Evolutionary conservation across 495 filamentous ascomycete genomes (phyloP).

Genomic region (Corynascus novoguineensis): DNA sequence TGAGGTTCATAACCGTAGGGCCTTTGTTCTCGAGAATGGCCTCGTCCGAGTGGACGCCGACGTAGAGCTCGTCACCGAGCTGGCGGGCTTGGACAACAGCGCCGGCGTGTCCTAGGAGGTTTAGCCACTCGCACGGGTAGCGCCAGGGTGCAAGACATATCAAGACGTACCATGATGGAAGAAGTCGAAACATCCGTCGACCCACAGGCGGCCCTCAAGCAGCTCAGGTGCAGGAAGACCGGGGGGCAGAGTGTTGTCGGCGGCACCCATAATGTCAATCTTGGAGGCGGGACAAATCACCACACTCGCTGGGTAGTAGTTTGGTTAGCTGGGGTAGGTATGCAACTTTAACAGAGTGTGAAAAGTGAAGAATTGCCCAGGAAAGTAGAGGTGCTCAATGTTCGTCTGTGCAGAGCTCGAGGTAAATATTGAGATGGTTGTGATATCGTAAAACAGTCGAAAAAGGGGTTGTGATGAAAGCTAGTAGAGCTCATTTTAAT

Average conservation of each 20-base stretch:
- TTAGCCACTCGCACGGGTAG: slow-evolving; percentile 1
- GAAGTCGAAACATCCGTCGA: slow-evolving; percentile 99
- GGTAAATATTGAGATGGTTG: too few relatives aligned
- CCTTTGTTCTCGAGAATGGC: slow-evolving; percentile 95
- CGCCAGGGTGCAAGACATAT: too few relatives aligned
- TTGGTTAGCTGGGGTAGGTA: not conserved
- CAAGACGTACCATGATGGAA: slow-evolving; percentile 73
- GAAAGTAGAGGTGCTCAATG: too few relatives aligned
- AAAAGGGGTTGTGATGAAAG: not conserved
- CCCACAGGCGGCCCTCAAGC: slow-evolving; percentile 78
- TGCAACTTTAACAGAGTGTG: too few relatives aligned
- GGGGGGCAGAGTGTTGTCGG: slow-evolving; percentile 22
- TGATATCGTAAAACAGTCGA: too few relatives aligned
- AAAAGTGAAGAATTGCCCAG: too few relatives aligned
- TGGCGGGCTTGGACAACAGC: slow-evolving; percentile 76
- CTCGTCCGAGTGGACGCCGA: slow-evolving; percentile 92
- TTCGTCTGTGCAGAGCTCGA: too few relatives aligned
- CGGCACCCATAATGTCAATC: slow-evolving; percentile 18
- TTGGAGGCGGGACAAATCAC: not conserved
- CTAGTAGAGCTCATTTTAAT: not conserved
- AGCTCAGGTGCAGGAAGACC: slow-evolving; percentile 43
- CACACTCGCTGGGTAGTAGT: too few relatives aligned
- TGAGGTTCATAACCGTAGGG: slow-evolving; percentile 90
- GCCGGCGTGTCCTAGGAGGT: slow-evolving; percentile 73
- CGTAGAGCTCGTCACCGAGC: slow-evolving; percentile 78